Base-by-base conservation (phyloP, 2,329 filamentous ascomycete species). In the Xenoacremonium recifei region DNA sequence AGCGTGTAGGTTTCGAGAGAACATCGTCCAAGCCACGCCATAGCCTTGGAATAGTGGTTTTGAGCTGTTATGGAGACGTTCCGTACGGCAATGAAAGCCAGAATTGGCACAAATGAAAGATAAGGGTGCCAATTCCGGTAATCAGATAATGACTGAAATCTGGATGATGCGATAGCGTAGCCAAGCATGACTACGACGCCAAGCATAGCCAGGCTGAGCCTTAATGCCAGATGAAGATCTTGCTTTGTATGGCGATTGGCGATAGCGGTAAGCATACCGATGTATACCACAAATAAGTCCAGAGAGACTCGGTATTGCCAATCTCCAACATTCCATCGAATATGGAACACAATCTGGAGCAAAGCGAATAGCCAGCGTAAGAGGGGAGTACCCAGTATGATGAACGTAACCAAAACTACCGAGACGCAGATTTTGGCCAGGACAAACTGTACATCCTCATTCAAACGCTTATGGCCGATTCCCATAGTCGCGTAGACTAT, bases 1-100 rank as follows among this genome's bases (percentile, higher is more conserved):
- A 85, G 63, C 5, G 80, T 67, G 48, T 78, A 82, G 1, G 77
- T 74, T 59, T 84, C 81, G 2, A 82, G 69, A 0, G 78, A 78
- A 44, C 72, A 74, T 5, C 67, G 65, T 2, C 82, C 80, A 3
- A 85, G 60, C 65, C 71, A 77, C 1, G 76, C 72, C 20, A 65
- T 61, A 6, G 66, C 68, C 6, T 73, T 64, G 9, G 76, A 59
- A 44, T 51, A 58, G 5, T 35, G 42, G 32, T 53, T 53, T 12
- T 54, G 48, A 1, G 55, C 35, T 5, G 40, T 36, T 2, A 36
- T 34, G 2, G 47, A 46, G 5, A 54, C 43, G 32, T 81, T 83
- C 21, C 80, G 72, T 3, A 84, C 57, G 4, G 71, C 59, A 17
- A 78, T 57, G 46, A 75, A 76, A 4, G 71, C 67, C 1, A 82